phyloP scores from a whole-genome alignment of 768 basidiomycete species.

The Myochromella boudieri region DNA sequence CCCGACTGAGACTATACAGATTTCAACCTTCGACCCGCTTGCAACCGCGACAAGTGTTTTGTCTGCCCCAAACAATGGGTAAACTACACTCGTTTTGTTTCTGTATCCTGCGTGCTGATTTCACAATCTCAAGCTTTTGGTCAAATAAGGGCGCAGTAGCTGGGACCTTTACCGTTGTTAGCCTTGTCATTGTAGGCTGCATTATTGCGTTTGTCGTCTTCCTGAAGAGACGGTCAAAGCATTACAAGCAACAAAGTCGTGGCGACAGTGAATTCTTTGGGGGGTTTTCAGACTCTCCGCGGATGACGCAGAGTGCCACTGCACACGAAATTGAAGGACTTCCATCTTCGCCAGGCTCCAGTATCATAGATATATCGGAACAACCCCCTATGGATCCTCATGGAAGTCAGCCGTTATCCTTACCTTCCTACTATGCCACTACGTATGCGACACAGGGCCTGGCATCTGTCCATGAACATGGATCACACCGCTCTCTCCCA shows the following conservation, averaged over 20 bases:
- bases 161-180: slow-evolving; percentile 31
- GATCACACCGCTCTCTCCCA: not conserved
- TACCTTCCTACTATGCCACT: not conserved
- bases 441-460: slow-evolving; percentile 12
- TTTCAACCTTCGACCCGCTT: slow-evolving; percentile 2
- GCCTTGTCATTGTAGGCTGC: slow-evolving; percentile 26
- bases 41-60: slow-evolving; percentile 6
- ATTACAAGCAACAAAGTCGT: slow-evolving; percentile 16
- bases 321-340: slow-evolving; percentile 5
- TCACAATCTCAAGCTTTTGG: slow-evolving; percentile 29
- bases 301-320: slow-evolving; percentile 8
- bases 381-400: slow-evolving; percentile 29
- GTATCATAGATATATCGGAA: slow-evolving; percentile 19
- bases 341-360: slow-evolving; percentile 25
- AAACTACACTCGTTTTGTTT: not conserved
- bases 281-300: slow-evolving; percentile 14
- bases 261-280: slow-evolving; percentile 28
- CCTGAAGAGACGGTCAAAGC: slow-evolving; percentile 24
- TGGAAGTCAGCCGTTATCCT: slow-evolving; percentile 4
- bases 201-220: slow-evolving; percentile 23
- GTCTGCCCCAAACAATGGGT: slow-evolving; percentile 17
- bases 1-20: not conserved
- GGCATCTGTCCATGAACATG: slow-evolving; percentile 12
- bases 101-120: slow-evolving; percentile 7
- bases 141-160: slow-evolving; percentile 36